Base-by-base conservation (phyloP, 2,329 filamentous ascomycete genomes). In the Apiospora malaysiana region DNA sequence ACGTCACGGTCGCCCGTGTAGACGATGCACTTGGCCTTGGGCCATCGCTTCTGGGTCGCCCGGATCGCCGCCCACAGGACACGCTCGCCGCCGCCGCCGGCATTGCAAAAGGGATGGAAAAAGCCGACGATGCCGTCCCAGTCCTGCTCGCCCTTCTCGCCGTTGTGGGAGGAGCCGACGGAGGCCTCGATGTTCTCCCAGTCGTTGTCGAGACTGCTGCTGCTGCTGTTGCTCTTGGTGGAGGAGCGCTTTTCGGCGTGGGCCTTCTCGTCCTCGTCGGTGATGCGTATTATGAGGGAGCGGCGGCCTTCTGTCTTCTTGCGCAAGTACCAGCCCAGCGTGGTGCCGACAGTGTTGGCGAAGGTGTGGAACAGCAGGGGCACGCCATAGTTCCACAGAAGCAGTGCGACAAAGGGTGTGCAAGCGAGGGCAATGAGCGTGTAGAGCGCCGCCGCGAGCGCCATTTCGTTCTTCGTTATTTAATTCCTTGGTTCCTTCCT, bases 31-130 rank as follows among this genome's bases (percentile, higher is more conserved):
- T 95, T 92, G 56, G 94, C 94, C 72, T 92, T 92, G 2, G 95
- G 96, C 91, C 94, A 98, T 75, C 92, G 89, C 77, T 91, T 89
- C 82, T 98, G 96, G 2, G 94, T 98, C 51, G 95, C 94, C 72
- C 94, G 90, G 72, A 99, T 93, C 14, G 96, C 96, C 70, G 95
- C 95, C 94, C 97, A 99, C 37, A 99, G 89, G 59, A 99, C 96
- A 80, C 96, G 88, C 83, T 99, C 96, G 73, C 96, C 96, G 72
- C 96, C 96, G 40, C 96, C 96, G 70, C 96, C 96, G 68, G 96
- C 96, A 84, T 99, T 98, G 82, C 96, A 98, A 81, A 98, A 99
- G 1, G 96, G 96, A 81, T 99, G 96, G 80, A 99, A 97, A 87
- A 99, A 98, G 66, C 94, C 96, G 73, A 98, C 90, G 69, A 98